Evolutionary conservation across 768 basidiomycete genomes (phyloP), one percentile per base, ranked within the genome.

Genomic region (Suillus hirtellus): DNA sequence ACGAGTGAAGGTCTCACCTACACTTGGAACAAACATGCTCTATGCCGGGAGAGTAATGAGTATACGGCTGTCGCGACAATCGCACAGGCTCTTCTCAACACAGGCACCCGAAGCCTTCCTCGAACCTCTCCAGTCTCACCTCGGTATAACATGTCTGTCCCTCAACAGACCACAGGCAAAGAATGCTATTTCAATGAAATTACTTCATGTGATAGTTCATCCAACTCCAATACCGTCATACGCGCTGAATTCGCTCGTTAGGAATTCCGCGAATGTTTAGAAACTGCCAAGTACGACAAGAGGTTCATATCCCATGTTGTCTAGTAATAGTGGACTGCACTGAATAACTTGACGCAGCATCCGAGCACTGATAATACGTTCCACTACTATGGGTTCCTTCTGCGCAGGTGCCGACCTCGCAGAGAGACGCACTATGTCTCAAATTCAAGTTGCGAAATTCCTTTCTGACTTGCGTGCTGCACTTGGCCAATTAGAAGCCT

Each of bases 391-490:
- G n/a, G 88, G 87, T 27, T 81, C 91, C 3, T 98, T 97, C 77
- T 98, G 95, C 72, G 89, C 95, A 17, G 95, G 95, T 12, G 95
- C 95, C 9, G 95, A 98, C 74, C 85, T 97, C 53, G 80, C 80
- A 58, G 95, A 98, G 72, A 82, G 95, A 60, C 86, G 87, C n/a
- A 84, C 84, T 1, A 97, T 98, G 95, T 79, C 87, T 12, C 82
- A 85, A 66, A 60, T 76, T 4, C 88, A 95, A 68, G 89, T 96
- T 43, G 78, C 84, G 69, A 85, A 82, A 69, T 97, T 96, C 77
- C 88, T 97, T 53, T 76, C 81, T 56, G 87, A 90, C 68, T 80
- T 97, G 27, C 85, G 95, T 35, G 78, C 80, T 44, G 84, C 92
- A 10, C 75, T 98, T 46, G 81, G 83, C 35, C 85, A 84, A 69